Base-by-base conservation (phyloP, 225 moss, liverwort and hornwort genomes). In the Pseudisothecium myosuroides region DNA sequence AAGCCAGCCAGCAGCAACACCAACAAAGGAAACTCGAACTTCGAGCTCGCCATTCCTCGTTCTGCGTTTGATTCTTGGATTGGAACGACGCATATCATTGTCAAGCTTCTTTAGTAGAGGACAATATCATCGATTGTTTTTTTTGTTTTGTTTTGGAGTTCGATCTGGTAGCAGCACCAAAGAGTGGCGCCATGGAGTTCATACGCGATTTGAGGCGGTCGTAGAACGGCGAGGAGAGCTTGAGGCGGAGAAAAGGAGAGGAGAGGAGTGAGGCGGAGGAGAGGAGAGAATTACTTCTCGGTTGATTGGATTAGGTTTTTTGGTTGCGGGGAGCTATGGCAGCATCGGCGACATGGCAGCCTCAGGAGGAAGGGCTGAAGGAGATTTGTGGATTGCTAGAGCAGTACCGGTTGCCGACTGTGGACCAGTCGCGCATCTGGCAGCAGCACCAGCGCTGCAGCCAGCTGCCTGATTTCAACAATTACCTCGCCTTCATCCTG, bases 371-470 rank as follows among this genome's bases (percentile, higher is more conserved):
- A 61, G 98, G 97, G 60, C 93, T 98, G 94, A 98, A 95, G 94
- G 98, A 98, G 94, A 98, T 98, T 89, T 98, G 98, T 87, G 96
- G 96, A 89, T 94, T 98, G 88, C 95, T 98, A 43, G 96, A 97
- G 91, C 97, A 98, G 92, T 98, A 96, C 88, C 94, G 96, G 89
- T 93, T 95, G 93, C 98, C 98, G 62, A 98, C 95, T 87, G 97
- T 95, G 84, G 98, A 98, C 95, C 98, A 98, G 90, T 97, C 93
- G 89, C 97, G 97, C 79, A 97, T 98, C 87, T 98, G 98, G 98
- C 98, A 98, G 90, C 98, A 98, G 92, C 97, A 97, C 69, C 98
- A 98, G 90, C 96, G 95, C 66, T 97, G 96, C 94, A 96, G 95
- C 83, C 97, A 96, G 93, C 94, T 95, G 90, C 96, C 97, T 59